A percentile compares a stretch with the other conserved stretches of the same genome.
Conservation (phyloP, 805 yeast species). For the Schwanniomyces occidentalis region DNA sequence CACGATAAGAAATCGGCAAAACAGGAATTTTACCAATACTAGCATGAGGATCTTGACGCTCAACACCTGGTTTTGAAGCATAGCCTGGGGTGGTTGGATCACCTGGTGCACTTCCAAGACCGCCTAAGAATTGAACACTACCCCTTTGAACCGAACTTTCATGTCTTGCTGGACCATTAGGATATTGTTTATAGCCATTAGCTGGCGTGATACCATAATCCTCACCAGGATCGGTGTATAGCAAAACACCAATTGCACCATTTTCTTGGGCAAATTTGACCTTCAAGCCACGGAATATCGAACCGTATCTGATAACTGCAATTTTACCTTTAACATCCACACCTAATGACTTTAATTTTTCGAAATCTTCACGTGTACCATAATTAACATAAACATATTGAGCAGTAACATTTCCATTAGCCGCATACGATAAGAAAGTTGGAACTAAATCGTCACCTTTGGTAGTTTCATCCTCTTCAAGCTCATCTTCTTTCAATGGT, state of each 20-base stretch:
- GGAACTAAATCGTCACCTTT: slow-evolving; percentile 40
- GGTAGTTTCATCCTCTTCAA: slow-evolving; percentile 42
- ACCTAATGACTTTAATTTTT: slow-evolving; percentile 32
- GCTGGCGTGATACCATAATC: slow-evolving; percentile 55
- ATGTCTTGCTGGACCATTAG: slow-evolving; percentile 67
- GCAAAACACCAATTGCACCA: slow-evolving; percentile 64
- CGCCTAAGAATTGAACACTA: slow-evolving; percentile 56
- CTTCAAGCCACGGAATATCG: slow-evolving; percentile 54
- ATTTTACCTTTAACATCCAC: slow-evolving; percentile 55
- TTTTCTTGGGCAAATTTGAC: slow-evolving; percentile 58
- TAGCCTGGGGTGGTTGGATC: slow-evolving; percentile 80
- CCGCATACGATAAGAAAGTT: slow-evolving; percentile 64
- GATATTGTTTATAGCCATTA: slow-evolving; percentile 59
- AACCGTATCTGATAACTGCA: slow-evolving; percentile 56
- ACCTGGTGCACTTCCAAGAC: slow-evolving; percentile 57
- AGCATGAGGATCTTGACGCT: slow-evolving; percentile 32
- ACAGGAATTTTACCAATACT: slow-evolving; percentile 43
- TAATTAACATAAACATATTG: slow-evolving; percentile 61
- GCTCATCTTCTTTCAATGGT: slow-evolving; percentile 49
- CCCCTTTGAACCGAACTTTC: slow-evolving; percentile 62
- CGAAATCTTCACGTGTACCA: slow-evolving; percentile 59
- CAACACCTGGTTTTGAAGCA: slow-evolving; percentile 50
- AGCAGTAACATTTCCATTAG: slow-evolving; percentile 59
- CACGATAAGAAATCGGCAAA: slow-evolving; percentile 45
- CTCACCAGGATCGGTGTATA: slow-evolving; percentile 60